Evolutionary conservation across 805 yeast genomes (phyloP).

Genomic region (Grigorovia humatica): DNA sequence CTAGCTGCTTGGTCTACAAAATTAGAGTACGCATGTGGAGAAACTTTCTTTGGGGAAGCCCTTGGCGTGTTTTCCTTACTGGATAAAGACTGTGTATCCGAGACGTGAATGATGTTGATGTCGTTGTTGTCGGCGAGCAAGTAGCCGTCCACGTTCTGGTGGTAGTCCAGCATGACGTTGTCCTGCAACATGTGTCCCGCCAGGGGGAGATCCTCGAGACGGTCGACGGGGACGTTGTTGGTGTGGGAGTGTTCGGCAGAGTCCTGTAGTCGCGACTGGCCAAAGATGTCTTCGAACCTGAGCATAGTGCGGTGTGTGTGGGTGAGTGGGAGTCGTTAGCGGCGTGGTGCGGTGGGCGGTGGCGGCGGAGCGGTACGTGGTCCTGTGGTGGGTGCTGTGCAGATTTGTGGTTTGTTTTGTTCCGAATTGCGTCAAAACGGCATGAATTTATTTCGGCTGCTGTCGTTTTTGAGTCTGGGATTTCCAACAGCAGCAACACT

Average conservation of each 20-base stretch:
- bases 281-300: neutral
- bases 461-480: too few species aligned
- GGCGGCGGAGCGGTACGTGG: too few species aligned
- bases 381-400: too few species aligned
- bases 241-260: neutral
- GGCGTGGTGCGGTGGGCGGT: too few species aligned
- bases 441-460: too few species aligned
- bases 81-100: conserved; percentile 24
- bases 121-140: neutral
- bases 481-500: too few species aligned
- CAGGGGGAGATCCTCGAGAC: neutral
- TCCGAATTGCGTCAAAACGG: too few species aligned
- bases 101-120: conserved; percentile 14
- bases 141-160: neutral
- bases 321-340: neutral
- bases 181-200: neutral
- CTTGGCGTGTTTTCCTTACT: conserved; percentile 20
- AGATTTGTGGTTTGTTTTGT: too few species aligned
- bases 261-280: neutral
- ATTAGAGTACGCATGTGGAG: neutral
- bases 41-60: conserved; percentile 14
- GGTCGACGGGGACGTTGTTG: neutral
- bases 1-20: neutral
- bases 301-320: neutral
- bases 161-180: neutral